Conservation (phyloP, 164 flowering plant genomes). For the Litsea cubeba region DNA sequence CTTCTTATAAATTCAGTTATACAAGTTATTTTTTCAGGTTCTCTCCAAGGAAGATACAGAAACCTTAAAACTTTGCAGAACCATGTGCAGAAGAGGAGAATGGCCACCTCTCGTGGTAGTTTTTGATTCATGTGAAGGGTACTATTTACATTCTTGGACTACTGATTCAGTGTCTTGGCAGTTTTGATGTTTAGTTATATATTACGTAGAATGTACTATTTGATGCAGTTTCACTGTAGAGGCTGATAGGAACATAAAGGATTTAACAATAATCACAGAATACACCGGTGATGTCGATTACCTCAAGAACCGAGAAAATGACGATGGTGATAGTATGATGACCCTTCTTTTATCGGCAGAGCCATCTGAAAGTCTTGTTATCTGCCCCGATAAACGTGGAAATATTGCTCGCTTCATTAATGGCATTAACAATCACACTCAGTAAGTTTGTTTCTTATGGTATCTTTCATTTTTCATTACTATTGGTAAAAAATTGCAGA, state of each 20-base stretch:
- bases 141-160: constrained; percentile 12
- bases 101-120: constrained; percentile 68
- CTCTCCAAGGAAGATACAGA: constrained; percentile 58
- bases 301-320: constrained; percentile 55
- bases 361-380: constrained; percentile 52
- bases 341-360: constrained; percentile 54
- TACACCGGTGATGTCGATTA: constrained; percentile 74
- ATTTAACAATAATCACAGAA: constrained; percentile 62
- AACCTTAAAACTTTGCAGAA: constrained; percentile 50
- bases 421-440: constrained; percentile 72
- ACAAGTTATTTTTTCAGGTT: constrained; percentile 30
- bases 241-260: constrained; percentile 64
- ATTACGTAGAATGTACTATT: not conserved
- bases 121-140: constrained; percentile 71
- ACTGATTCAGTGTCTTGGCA: not conserved
- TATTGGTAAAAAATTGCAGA: too few species aligned
- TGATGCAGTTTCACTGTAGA: constrained; percentile 60
- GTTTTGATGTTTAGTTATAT: not conserved
- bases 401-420: constrained; percentile 70
- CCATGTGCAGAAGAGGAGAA: constrained; percentile 57
- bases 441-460: constrained; percentile 32
- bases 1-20: not conserved
- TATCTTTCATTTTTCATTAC: too few species aligned
- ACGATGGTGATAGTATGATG: constrained; percentile 79
- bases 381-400: constrained; percentile 72